Conservation (phyloP, 2,329 filamentous ascomycete species). For the Penicillium freii region DNA sequence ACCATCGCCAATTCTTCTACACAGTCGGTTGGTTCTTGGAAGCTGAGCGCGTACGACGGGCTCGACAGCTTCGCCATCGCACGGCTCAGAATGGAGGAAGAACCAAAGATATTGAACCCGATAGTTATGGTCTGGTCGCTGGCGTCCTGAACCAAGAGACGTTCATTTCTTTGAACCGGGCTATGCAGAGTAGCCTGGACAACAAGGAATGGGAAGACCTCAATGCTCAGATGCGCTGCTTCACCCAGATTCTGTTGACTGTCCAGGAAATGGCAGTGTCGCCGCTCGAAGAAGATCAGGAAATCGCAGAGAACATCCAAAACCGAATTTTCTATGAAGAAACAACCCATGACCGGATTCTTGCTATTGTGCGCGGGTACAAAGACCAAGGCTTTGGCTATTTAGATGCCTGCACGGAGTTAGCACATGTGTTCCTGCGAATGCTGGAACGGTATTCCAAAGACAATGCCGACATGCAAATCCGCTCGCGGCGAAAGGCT, state of each 20-base stretch:
- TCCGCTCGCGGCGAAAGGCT: constrained; percentile 74
- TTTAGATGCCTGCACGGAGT: constrained; percentile 84
- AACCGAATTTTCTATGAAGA: constrained; percentile 99
- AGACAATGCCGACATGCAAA: constrained; percentile 89
- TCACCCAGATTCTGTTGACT: constrained; percentile 88
- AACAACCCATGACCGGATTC: constrained; percentile 82
- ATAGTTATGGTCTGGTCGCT: constrained; percentile 83
- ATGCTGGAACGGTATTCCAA: constrained; percentile 93
- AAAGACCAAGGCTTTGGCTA: constrained; percentile 94
- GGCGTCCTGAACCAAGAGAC: constrained; percentile 91
- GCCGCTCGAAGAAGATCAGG: constrained; percentile 84
- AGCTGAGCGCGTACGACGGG: constrained; percentile 73
- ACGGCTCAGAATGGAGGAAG: constrained; percentile 47
- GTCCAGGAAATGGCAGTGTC: constrained; percentile 90
- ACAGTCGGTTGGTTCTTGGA: constrained; percentile 88
- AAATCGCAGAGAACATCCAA: constrained; percentile 96
- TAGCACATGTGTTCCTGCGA: constrained; percentile 85
- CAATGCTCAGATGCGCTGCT: constrained; percentile 85
- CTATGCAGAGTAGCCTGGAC: constrained; percentile 75
- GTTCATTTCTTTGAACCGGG: constrained; percentile 81
- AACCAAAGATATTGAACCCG: constrained; percentile 59
- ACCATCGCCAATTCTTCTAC: constrained; percentile 86
- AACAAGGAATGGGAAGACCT: constrained; percentile 85
- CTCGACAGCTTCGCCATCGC: constrained; percentile 54
- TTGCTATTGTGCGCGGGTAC: constrained; percentile 77